These are phyloP conservation scores for Millerozyma miso DNA, from an alignment of 805 yeast genomes.

Conservation along the genomic window DNA sequence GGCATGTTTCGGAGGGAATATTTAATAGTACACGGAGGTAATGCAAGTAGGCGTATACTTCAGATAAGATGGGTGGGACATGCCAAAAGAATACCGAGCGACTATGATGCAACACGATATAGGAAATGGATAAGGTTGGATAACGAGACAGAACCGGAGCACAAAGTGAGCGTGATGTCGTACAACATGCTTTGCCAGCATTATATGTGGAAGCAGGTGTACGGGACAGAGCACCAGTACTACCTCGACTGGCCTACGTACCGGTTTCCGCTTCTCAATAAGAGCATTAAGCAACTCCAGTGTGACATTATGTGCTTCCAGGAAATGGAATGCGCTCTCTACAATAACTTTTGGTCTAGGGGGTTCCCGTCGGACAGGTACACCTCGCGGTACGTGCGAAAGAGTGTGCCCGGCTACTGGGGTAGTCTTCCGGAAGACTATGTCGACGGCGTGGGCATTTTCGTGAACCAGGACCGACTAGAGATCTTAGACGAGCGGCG, in stretches of 20 bases:
- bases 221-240: constrained; percentile 44
- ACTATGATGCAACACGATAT: constrained; percentile 20
- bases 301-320: constrained; percentile 61
- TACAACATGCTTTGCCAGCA: constrained; percentile 50
- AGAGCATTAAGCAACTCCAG: constrained; percentile 32
- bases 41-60: background rate
- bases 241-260: constrained; percentile 46
- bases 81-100: background rate
- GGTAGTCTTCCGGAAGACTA: constrained; percentile 29
- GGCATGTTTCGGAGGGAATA: background rate
- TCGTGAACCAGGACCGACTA: constrained; percentile 46
- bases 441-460: constrained; percentile 60
- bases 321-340: constrained; percentile 46
- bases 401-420: constrained; percentile 55
- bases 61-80: background rate
- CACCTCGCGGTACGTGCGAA: constrained; percentile 44
- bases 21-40: background rate
- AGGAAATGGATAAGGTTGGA: constrained; percentile 18
- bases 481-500: constrained; percentile 29
- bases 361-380: constrained; percentile 32
- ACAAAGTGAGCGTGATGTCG: constrained; percentile 28
- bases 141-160: background rate
- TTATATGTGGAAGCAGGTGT: constrained; percentile 58
- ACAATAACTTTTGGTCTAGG: constrained; percentile 35
- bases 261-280: constrained; percentile 34